Base-by-base conservation (phyloP, 371 early-diverging fungal species). In the Conidiobolus incongruus region DNA sequence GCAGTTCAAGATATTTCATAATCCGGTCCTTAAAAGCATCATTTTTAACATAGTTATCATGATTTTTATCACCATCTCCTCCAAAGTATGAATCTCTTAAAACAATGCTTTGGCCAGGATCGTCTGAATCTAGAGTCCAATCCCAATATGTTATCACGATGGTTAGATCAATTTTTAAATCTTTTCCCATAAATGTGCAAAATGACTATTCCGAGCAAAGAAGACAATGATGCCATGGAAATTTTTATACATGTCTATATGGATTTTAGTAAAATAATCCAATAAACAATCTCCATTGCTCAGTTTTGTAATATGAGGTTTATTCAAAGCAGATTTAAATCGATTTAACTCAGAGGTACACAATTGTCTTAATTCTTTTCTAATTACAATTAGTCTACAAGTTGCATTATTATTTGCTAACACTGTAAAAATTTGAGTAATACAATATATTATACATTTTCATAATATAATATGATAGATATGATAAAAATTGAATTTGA, bases 71-170 rank as follows among this genome's bases (percentile, higher is more conserved):
- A 16, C 55, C 55, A 31, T 46, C 47, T 4, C 49, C 47, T 20
- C 58, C 56, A 16, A 55, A 38, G 15, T 28, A 38, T 5, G 20
- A 17, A 11, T 35, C 19, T 4, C 17, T 12, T 15, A 52, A 46
- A 12, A 58, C 38, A 8, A 40, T 38, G 1, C 48, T 41, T 10
- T n/a, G 13, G 13, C 20, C 31, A 8, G 49, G 48, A 15, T 33
- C 17, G 30, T 49, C 47, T 4, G 51, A 40, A 38, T 58, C 51
- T 20, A 46, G n/a, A 11, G 38, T 47, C 66, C 66, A 68, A 41
- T 72, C 60, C 72, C 69, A 69, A 48, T 61, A 72, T 11, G 73
- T 67, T 16, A 69, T 47, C 8, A 38, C 40, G 15, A 69, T 53
- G 6, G 36, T 28, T 4, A 61, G 51, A 47, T 68, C 58, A 31